Evolutionary conservation across 2,329 filamentous ascomycete genomes (phyloP).

Genomic region (Neonectria ditissima): DNA sequence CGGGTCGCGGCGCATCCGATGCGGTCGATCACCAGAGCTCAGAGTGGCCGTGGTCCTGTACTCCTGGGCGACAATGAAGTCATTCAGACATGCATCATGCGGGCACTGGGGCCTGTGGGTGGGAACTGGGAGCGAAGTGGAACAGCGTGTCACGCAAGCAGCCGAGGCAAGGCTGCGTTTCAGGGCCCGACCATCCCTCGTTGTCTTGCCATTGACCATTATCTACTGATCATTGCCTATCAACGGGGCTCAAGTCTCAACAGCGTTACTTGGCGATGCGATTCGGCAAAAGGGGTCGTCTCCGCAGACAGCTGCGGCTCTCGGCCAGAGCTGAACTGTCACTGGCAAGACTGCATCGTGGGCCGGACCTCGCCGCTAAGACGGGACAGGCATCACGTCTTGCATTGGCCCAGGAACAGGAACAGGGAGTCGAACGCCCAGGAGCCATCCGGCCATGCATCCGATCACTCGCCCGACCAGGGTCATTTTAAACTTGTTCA

Average conservation of each 20-base stretch:
- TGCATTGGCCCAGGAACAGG: conserved; percentile 43
- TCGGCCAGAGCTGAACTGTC: conserved; percentile 22
- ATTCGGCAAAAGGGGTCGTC: conserved; percentile 6
- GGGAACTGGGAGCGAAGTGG: background rate
- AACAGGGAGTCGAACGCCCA: background rate
- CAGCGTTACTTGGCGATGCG: background rate
- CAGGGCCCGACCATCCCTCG: conserved; percentile 9
- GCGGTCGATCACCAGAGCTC: background rate
- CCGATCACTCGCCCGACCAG: conserved; percentile 9
- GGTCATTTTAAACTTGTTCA: conserved; percentile 11
- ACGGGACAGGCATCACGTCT: conserved; percentile 5
- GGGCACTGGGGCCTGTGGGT: background rate
- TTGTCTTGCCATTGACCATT: conserved; percentile 4
- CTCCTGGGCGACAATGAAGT: conserved; percentile 10
- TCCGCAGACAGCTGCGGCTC: conserved; percentile 42
- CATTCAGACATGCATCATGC: conserved; percentile 5
- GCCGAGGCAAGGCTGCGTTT: conserved; percentile 21
- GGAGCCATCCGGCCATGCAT: conserved; percentile 21
- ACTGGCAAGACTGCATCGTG: conserved; percentile 20
- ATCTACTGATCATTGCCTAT: background rate
- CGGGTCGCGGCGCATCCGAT: background rate
- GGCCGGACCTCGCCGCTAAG: conserved; percentile 33
- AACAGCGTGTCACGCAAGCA: conserved; percentile 14
- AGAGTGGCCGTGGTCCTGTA: background rate
- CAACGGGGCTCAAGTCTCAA: background rate